These are phyloP conservation scores for Trichopus zeylanicus DNA, from an alignment of 116 monocot species.

Conservation along the genomic window DNA sequence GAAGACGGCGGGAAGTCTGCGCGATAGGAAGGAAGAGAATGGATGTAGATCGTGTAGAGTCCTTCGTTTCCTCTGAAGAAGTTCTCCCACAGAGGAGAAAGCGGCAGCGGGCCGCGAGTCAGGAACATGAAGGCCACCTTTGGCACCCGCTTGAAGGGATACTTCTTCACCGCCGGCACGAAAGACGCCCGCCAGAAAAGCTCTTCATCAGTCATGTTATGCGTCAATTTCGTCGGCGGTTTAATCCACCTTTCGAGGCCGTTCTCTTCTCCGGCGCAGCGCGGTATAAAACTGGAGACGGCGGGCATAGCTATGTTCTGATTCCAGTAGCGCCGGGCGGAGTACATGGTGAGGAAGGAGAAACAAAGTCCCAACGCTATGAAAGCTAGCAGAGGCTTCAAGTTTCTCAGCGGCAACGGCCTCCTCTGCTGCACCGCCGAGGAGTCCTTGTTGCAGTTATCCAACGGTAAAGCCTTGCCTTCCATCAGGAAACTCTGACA, in stretches of 20 bases:
- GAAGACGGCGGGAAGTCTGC: conserved; percentile 18
- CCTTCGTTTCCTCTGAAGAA: conserved; percentile 28
- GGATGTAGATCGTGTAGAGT: conserved; percentile 30
- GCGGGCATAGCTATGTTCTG: neutral
- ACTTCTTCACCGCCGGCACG: conserved; percentile 23
- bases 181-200: conserved; percentile 46
- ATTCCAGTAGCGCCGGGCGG: conserved; percentile 10
- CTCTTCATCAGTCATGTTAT: conserved; percentile 57
- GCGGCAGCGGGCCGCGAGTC: conserved; percentile 30
- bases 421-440: too few species aligned
- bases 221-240: conserved; percentile 25
- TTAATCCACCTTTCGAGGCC: conserved; percentile 28
- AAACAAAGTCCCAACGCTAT: conserved; percentile 11
- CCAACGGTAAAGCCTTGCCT: too few species aligned
- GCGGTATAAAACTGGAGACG: conserved; percentile 3
- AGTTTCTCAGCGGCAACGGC: conserved; percentile 5
- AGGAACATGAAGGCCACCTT: conserved; percentile 45
- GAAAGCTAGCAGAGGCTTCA: conserved; percentile 22
- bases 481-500: too few species aligned
- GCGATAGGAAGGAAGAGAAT: conserved; percentile 25
- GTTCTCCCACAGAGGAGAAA: conserved; percentile 34
- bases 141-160: conserved; percentile 21
- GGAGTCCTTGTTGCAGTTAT: too few species aligned
- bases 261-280: neutral
- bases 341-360: conserved; percentile 10